Base-by-base conservation (phyloP, 352 stramenopile genomes). In the Phytophthora foliorum region DNA sequence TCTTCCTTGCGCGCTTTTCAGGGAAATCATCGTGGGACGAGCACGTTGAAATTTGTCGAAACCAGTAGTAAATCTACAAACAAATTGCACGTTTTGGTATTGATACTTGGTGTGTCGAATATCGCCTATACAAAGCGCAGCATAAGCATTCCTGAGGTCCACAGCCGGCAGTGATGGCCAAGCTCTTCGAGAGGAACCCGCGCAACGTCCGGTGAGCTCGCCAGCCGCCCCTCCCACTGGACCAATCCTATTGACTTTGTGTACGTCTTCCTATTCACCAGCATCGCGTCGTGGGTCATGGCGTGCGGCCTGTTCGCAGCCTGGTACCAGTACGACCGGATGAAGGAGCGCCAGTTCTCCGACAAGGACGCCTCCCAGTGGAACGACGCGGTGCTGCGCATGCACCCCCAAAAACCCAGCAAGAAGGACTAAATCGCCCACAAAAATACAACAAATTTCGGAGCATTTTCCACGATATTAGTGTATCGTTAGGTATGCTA, bases 261-360 rank as follows among this genome's bases (percentile, higher is more conserved):
- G 8, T 61, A 24, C 58, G 44, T 50, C 9, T 25, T 16, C 34
- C 7, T 50, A 22, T 3, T 39, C 14, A 2, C 19, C 38, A 90
- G 83, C 34, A 85, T 92, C 36, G 68, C 75, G 9, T 80, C 79
- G 21, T 92, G 83, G 83, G 60, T 77, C 19, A 62, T 87, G 48
- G 81, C 83, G 4, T 51, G 75, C 24, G 73, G 71, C 6, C 69
- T 78, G 36, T 75, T 76, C 42, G 61, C 52, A 1, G 77, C 63
- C 34, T 90, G 81, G 81, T 87, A 86, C 72, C 63, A 82, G 53
- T 79, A 90, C 56, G 83, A 92, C 57, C 55, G 72, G 44, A 82
- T 82, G 81, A 81, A 83, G 60, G 77, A 77, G 58, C 77, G 78
- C 56, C 75, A 86, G 67, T 92, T 91, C 63, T 77, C 79, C 16